A percentile compares a stretch with the other conserved stretches of the same genome.
Evolutionary conservation across 2,329 filamentous ascomycete species (phyloP).

Genomic region (Blastomyces gilchristii): DNA sequence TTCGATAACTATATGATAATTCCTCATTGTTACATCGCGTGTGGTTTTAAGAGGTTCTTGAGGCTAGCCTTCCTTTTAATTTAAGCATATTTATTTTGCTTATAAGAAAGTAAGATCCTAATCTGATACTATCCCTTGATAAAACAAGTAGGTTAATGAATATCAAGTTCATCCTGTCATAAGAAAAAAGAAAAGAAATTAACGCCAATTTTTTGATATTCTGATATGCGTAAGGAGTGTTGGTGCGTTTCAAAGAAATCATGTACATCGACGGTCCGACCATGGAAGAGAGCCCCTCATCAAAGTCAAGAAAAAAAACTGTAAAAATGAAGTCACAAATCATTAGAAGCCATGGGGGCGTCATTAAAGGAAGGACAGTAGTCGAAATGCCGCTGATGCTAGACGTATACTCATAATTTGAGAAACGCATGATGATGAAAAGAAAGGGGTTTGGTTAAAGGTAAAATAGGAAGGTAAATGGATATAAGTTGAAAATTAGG

Average conservation of each 20-base stretch:
- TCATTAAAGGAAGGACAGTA: not conserved
- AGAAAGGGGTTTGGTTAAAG: not conserved
- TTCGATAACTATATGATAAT: no score
- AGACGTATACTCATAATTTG: not conserved
- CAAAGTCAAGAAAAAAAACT: not conserved
- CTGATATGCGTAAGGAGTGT: slow-evolving; percentile 1
- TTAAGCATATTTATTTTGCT: not conserved
- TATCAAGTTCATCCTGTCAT: not conserved
- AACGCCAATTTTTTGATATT: not conserved
- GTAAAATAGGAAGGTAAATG: not conserved
- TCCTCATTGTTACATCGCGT: not conserved
- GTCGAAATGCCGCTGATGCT: not conserved
- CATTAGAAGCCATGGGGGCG: not conserved
- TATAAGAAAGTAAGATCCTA: not conserved
- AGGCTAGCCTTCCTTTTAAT: not conserved
- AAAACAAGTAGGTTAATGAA: not conserved
- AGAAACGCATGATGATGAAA: not conserved
- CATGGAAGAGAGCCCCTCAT: not conserved
- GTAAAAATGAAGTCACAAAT: no score
- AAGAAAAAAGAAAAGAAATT: not conserved
- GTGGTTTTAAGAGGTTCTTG: not conserved
- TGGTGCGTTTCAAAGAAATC: not conserved
- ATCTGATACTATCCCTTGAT: not conserved
- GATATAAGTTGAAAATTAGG: not conserved
- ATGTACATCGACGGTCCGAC: not conserved